Evolutionary conservation across 257 asterid genomes (phyloP).

Genomic region (Echium plantagineum): DNA sequence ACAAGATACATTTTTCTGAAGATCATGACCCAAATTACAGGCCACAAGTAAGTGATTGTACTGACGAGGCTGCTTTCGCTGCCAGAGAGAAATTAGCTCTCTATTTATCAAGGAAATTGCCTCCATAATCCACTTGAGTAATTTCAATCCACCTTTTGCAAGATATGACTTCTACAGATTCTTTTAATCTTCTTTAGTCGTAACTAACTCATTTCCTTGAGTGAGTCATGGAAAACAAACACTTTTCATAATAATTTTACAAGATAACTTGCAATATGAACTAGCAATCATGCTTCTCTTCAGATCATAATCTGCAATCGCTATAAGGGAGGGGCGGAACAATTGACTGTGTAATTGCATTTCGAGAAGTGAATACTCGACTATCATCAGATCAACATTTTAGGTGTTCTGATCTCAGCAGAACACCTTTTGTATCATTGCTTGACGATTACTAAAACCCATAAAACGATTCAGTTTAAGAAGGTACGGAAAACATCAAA

Average conservation of each 20-base stretch:
- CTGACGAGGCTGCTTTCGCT: constrained; percentile 3
- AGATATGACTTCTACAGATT: neutral
- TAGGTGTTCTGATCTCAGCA: no score
- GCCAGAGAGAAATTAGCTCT: constrained; percentile 24
- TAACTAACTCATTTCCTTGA: no score
- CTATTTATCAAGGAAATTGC: constrained; percentile 11
- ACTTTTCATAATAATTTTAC: neutral
- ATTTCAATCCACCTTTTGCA: neutral
- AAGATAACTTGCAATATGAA: neutral
- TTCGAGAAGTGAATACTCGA: no score
- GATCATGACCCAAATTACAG: constrained; percentile 5
- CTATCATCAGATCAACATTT: no score
- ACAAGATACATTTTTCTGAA: neutral
- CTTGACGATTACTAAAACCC: no score
- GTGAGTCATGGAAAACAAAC: neutral
- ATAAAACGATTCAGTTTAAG: no score
- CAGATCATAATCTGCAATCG: no score
- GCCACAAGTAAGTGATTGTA: constrained; percentile 3
- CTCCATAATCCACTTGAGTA: neutral
- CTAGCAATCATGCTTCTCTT: neutral
- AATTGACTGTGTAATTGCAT: no score
- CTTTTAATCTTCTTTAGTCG: neutral
- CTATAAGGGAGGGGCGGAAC: no score
- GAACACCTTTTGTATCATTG: no score
- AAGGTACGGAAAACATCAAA: no score